Evolutionary conservation across 2,329 filamentous ascomycete genomes (phyloP), one percentile per base, ranked within the genome.

Genomic region (Alternaria atra): DNA sequence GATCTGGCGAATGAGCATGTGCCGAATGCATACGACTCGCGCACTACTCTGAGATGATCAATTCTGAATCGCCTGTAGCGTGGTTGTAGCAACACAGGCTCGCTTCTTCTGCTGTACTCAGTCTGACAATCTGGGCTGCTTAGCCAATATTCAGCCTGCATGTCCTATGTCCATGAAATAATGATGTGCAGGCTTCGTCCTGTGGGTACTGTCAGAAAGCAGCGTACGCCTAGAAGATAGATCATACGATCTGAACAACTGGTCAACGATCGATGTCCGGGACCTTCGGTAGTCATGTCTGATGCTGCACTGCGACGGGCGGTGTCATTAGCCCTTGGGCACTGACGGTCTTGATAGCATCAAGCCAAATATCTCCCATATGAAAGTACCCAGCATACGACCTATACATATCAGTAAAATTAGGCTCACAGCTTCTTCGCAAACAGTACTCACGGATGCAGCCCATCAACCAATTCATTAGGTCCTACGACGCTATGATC

Each of bases 331-430:
- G 44, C 1, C 34, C 58, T 37, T 50, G 15, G 4, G 52, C 25
- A 15, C 54, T 63, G 10, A 50, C 60, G 6, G 17, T 40, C 43
- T 60, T 54, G 10, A 72, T 34, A 34, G 50, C 61, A 44, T 60
- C 50, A 17, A 51, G 65, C 75, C 74, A 77, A 29, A 73, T 58
- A 44, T 67, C 25, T 1, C 67, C 74, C 73, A 77, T 76, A 39
- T 72, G 69, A 20, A 52, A 44, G 59, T 77, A 77, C 0, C 74
- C 74, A 17, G 52, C 62, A 50, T 71, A 61, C 35, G 63, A 71
- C 30, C 70, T 73, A 30, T 13, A n/a, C 3, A 23, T 3, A 17
- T 20, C 15, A 30, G 23, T 23, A 32, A 65, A 43, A 62, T 60
- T 35, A 56, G 32, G 12, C 13, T 34, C 32, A 5, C 12, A 15